Conservation (phyloP, 495 filamentous ascomycete genomes). For the Penicillium arizonense region DNA sequence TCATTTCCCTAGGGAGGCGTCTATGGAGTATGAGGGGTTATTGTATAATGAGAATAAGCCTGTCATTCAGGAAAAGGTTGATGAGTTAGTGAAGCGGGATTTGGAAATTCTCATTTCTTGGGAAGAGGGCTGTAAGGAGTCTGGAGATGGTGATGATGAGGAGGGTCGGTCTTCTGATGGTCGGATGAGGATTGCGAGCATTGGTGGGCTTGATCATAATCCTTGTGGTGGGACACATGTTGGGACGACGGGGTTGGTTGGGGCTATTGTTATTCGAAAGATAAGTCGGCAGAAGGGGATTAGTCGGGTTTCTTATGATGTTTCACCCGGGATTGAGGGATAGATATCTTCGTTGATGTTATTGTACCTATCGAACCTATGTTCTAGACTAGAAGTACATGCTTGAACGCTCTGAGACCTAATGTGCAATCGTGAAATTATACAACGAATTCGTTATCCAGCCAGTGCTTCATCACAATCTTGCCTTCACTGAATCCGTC, state of each 20-base stretch:
- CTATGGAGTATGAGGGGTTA: constrained; percentile 58
- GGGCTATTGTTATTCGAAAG: constrained; percentile 57
- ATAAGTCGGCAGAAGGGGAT: constrained; percentile 58
- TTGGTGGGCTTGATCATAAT: constrained; percentile 57
- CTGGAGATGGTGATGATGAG: constrained; percentile 43
- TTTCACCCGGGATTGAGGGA: constrained; percentile 15
- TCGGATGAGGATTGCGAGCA: constrained; percentile 46
- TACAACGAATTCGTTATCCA: constrained; percentile 68
- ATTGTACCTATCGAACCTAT: background rate
- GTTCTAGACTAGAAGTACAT: constrained; percentile 2
- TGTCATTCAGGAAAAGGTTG: constrained; percentile 53
- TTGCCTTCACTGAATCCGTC: constrained; percentile 69
- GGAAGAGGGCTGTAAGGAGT: constrained; percentile 32
- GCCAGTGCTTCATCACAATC: constrained; percentile 79
- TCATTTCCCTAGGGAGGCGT: constrained; percentile 58
- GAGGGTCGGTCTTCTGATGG: constrained; percentile 10
- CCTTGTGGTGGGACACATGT: constrained; percentile 69
- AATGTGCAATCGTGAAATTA: constrained; percentile 29
- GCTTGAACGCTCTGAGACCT: background rate
- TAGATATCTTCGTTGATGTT: constrained; percentile 1
- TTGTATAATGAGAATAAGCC: constrained; percentile 59
- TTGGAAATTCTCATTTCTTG: constrained; percentile 57
- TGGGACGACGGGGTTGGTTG: constrained; percentile 45
- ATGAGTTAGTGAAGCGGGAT: constrained; percentile 49
- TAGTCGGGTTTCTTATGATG: constrained; percentile 54